A percentile compares a stretch with the other conserved stretches of the same genome.
Conservation (phyloP, 768 basidiomycete species). For the Panaeolus cyanescens region DNA sequence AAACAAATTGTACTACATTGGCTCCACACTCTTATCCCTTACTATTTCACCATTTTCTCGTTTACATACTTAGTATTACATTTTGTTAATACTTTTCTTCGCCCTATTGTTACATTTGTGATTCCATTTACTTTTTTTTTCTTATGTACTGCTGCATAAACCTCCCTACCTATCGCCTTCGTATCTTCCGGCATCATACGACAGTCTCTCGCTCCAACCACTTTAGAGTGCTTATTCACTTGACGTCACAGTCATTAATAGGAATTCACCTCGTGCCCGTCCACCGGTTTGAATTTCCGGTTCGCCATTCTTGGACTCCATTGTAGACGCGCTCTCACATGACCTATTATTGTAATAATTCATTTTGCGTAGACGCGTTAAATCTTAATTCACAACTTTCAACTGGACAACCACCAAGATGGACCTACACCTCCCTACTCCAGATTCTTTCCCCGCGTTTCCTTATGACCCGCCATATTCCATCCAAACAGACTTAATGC, state of each 20-base stretch:
- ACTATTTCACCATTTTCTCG: neutral
- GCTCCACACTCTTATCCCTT: neutral
- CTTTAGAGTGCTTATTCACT: neutral
- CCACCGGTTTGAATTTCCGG: no score
- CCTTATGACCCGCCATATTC: slow-evolving; percentile 82
- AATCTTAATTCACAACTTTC: neutral
- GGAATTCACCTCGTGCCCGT: neutral
- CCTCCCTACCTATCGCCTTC: neutral
- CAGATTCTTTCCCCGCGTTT: slow-evolving; percentile 72
- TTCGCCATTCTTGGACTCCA: neutral
- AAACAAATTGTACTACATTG: slow-evolving; percentile 4
- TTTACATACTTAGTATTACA: slow-evolving; percentile 3
- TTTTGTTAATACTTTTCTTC: neutral
- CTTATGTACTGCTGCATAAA: neutral
- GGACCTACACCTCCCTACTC: slow-evolving; percentile 58
- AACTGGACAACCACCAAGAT: slow-evolving; percentile 13
- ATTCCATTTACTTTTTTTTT: neutral
- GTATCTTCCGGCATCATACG: neutral
- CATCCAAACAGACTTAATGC: slow-evolving; percentile 89
- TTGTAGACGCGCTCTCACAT: neutral
- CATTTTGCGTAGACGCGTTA: neutral
- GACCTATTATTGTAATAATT: neutral
- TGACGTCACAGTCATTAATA: slow-evolving; percentile 1
- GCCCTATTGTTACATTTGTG: neutral
- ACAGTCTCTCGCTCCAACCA: neutral